Conservation (phyloP, 108 stramenopile genomes). For the Pseudonitzschia pungens region DNA sequence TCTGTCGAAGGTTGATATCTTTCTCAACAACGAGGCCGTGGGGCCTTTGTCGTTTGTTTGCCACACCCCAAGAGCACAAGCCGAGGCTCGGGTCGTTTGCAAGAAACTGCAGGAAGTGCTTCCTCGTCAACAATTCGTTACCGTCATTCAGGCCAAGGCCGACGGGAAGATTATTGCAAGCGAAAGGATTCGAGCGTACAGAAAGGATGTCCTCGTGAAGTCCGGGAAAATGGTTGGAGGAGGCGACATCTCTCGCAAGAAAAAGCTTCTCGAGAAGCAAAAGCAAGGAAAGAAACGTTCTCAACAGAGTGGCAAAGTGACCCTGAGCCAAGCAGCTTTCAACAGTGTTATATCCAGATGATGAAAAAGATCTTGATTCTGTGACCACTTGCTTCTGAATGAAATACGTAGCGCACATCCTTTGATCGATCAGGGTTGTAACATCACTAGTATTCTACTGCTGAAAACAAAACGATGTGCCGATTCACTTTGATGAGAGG, state of each 20-base stretch:
- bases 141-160: slow-evolving; percentile 96
- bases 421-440: no score
- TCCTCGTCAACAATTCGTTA: slow-evolving; percentile 97
- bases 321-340: slow-evolving; percentile 97
- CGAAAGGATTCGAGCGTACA: slow-evolving; percentile 85
- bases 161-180: slow-evolving; percentile 83
- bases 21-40: slow-evolving; percentile 90
- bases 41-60: slow-evolving; percentile 93
- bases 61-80: slow-evolving; percentile 75
- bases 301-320: slow-evolving; percentile 90
- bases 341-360: slow-evolving; percentile 70
- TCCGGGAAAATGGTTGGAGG: slow-evolving; percentile 95
- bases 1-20: slow-evolving; percentile 93
- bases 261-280: slow-evolving; percentile 98
- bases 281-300: slow-evolving; percentile 96
- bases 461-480: no score
- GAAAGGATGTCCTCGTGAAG: slow-evolving; percentile 96
- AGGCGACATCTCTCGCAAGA: slow-evolving; percentile 95
- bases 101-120: slow-evolving; percentile 90
- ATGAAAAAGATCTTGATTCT: background rate
- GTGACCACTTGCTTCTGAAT: no score
- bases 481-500: no score
- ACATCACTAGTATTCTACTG: no score
- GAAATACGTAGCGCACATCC: no score
- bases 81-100: slow-evolving; percentile 79